Conservation (phyloP, 345 rosid species). For the Salix caprea region DNA sequence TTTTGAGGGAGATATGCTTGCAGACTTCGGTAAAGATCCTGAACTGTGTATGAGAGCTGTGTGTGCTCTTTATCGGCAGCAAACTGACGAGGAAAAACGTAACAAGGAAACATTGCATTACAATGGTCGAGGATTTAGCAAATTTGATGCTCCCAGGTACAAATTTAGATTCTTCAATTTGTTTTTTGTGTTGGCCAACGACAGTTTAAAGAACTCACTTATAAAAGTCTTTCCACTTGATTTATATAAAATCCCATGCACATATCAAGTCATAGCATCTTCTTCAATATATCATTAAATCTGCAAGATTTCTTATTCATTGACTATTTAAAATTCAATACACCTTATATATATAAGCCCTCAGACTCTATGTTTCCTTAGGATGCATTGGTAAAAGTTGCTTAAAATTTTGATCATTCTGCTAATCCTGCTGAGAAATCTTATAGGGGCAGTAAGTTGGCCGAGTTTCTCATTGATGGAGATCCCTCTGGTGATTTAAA, state of each 20-base stretch:
- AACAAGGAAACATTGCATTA: conserved; percentile 28
- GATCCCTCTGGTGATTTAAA: conserved; percentile 49
- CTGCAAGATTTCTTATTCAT: not conserved
- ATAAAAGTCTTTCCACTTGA: too few species aligned
- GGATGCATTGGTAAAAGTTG: not conserved
- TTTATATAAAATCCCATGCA: not conserved
- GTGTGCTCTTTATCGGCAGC: conserved; percentile 64
- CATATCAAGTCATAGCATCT: not conserved
- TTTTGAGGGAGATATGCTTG: conserved; percentile 61
- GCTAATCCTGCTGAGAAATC: conserved; percentile 1
- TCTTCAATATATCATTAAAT: not conserved
- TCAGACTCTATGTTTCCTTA: not conserved
- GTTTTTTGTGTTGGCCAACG: not conserved
- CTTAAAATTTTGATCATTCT: not conserved
- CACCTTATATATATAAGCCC: not conserved
- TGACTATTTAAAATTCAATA: not conserved
- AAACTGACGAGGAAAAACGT: conserved; percentile 53
- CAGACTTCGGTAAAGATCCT: conserved; percentile 60
- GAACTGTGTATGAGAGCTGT: conserved; percentile 82
- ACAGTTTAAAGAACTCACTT: not conserved
- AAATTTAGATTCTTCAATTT: not conserved
- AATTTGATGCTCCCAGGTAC: conserved; percentile 61
- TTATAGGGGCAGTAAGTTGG: conserved; percentile 55
- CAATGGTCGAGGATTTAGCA: conserved; percentile 68
- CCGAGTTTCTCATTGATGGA: conserved; percentile 49